phyloP scores from a whole-genome alignment of 257 asterid genomes.

The Forsythia viridissima region DNA sequence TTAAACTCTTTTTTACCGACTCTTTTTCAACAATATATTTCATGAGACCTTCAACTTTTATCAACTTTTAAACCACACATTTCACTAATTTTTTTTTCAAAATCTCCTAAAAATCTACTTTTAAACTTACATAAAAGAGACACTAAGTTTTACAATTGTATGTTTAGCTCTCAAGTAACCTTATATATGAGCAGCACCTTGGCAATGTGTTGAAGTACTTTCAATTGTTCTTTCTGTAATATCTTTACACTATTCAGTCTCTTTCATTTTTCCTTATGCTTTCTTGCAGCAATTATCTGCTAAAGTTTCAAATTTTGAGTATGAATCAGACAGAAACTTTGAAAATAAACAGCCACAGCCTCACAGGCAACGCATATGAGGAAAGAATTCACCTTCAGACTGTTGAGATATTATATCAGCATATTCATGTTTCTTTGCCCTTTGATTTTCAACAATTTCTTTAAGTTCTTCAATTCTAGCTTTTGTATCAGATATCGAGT shows the following conservation, averaged over 20 bases:
- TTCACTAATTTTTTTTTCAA: no score
- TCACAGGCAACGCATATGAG: conserved; percentile 15
- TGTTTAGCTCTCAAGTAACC: not conserved
- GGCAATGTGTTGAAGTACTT: conserved; percentile 12
- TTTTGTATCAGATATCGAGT: conserved; percentile 57
- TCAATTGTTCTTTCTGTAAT: not conserved
- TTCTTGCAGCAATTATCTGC: conserved; percentile 9
- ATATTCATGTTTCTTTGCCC: conserved; percentile 66
- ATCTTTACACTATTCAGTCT: not conserved
- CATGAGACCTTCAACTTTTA: no score
- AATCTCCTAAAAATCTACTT: no score
- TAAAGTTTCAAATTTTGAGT: not conserved
- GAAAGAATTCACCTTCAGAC: conserved; percentile 59
- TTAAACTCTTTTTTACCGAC: no score
- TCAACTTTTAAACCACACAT: no score
- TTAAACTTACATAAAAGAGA: no score
- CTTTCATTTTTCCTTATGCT: not conserved
- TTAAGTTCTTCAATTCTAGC: conserved; percentile 66
- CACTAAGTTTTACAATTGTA: not conserved
- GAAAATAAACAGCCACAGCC: conserved; percentile 18
- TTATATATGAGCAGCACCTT: not conserved
- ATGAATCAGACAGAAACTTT: not conserved
- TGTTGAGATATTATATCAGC: conserved; percentile 76
- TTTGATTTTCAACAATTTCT: conserved; percentile 59
- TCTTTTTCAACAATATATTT: no score